These are phyloP conservation scores for Penicillium sp. DNA, from an alignment of 2,329 filamentous ascomycete species.

Conservation along the genomic window DNA sequence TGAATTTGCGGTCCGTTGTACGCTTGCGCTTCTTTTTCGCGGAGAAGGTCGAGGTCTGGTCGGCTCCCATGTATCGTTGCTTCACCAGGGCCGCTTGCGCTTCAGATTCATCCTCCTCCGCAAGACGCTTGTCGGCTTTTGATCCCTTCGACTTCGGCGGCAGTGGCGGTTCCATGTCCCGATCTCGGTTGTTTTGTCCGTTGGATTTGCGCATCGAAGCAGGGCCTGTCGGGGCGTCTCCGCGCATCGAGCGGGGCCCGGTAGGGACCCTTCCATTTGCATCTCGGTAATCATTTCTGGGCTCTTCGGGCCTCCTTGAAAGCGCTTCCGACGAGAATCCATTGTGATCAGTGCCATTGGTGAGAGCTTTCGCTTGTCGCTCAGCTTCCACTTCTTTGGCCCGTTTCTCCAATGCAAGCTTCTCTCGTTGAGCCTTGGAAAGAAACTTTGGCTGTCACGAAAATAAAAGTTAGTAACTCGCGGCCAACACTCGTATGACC, in stretches of 20 bases:
- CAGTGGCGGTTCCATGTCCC: constrained; percentile 55
- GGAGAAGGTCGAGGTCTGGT: constrained; percentile 86
- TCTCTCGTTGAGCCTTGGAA: constrained; percentile 77
- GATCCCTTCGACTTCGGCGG: constrained; percentile 39
- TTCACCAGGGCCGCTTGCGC: constrained; percentile 73
- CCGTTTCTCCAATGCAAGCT: constrained; percentile 73
- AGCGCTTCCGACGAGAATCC: constrained; percentile 17
- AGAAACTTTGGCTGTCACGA: constrained; percentile 70
- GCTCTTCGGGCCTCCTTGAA: constrained; percentile 15
- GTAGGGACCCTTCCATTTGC: constrained; percentile 52
- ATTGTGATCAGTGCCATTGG: constrained; percentile 28
- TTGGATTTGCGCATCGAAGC: constrained; percentile 45
- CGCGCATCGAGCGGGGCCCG: constrained; percentile 68
- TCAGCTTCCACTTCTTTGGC: constrained; percentile 68
- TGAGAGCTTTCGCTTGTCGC: constrained; percentile 47
- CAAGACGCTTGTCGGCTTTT: constrained; percentile 44
- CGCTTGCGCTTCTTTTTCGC: constrained; percentile 93
- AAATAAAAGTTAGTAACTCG: constrained; percentile 20
- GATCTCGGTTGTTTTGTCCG: constrained; percentile 26
- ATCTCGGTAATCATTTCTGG: constrained; percentile 19
- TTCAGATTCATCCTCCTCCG: constrained; percentile 57
- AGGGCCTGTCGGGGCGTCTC: constrained; percentile 50
- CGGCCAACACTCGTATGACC: not conserved
- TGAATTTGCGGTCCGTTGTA: constrained; percentile 95
- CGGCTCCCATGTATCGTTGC: constrained; percentile 86